Percentiles rank a stretch among this genome's conserved stretches.
Conservation (phyloP, 495 filamentous ascomycete genomes). For the Annulohypoxylon moriforme region DNA sequence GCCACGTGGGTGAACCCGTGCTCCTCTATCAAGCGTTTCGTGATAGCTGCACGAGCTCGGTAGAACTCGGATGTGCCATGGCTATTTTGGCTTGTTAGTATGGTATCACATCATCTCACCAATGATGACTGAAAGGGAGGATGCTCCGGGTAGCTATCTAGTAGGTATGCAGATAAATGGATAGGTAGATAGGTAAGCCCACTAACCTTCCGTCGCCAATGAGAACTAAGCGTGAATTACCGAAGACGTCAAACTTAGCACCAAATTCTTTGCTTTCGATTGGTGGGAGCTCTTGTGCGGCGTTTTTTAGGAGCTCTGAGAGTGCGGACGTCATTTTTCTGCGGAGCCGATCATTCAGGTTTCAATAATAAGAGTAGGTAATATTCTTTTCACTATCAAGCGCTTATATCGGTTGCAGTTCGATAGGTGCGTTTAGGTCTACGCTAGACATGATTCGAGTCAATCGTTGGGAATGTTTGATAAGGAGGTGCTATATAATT, state of each 20-base stretch:
- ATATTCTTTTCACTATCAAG: too few relatives aligned
- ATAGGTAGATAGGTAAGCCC: neutral
- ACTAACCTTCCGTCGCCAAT: slow-evolving; percentile 33
- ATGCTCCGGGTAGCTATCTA: too few relatives aligned
- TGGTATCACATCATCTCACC: neutral
- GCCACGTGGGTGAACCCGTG: slow-evolving; percentile 64
- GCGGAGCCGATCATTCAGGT: neutral
- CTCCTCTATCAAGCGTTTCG: slow-evolving; percentile 59
- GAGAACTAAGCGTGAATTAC: slow-evolving; percentile 25
- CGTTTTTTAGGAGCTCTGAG: slow-evolving; percentile 14
- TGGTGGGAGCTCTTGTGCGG: slow-evolving; percentile 21
- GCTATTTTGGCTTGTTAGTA: slow-evolving; percentile 7
- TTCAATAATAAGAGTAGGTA: neutral
- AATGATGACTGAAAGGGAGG: neutral
- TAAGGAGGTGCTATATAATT: neutral
- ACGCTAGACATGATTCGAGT: neutral
- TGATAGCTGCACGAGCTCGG: slow-evolving; percentile 41
- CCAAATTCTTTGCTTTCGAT: slow-evolving; percentile 28
- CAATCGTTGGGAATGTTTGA: neutral
- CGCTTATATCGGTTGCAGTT: neutral
- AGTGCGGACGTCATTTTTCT: slow-evolving; percentile 22
- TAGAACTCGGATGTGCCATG: slow-evolving; percentile 38
- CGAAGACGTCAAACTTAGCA: slow-evolving; percentile 31
- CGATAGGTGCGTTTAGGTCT: neutral
- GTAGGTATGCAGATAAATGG: neutral